Conservation (phyloP, 1,284 basidiomycete genomes). For the Rhodotorula sp. region DNA sequence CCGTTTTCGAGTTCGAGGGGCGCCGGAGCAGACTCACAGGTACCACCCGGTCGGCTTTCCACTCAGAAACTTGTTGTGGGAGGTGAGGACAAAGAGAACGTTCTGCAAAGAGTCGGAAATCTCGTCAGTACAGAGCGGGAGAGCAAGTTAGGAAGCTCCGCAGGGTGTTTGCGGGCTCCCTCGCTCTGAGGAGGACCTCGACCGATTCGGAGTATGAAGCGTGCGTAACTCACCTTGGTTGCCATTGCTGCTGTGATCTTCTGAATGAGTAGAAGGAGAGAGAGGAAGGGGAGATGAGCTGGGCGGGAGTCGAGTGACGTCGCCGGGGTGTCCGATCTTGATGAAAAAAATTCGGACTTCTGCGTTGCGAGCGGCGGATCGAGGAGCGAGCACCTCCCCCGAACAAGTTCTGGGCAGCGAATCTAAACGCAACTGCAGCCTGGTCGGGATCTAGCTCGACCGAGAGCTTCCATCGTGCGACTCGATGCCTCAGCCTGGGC, state of each 20-base stretch:
- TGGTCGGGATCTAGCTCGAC: neutral
- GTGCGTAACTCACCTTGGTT: conserved; percentile 6
- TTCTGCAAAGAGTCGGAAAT: conserved; percentile 1
- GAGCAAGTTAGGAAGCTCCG: neutral
- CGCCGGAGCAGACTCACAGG: conserved; percentile 9
- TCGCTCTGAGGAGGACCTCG: neutral
- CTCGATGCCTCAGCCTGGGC: neutral
- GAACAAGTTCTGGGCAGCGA: too few relatives aligned
- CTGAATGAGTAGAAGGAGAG: neutral
- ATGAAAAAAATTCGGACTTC: neutral
- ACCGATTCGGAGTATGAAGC: neutral
- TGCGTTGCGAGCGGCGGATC: neutral
- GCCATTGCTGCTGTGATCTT: conserved; percentile 1
- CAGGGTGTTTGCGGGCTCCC: neutral
- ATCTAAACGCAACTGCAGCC: neutral
- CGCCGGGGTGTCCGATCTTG: neutral
- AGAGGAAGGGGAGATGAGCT: neutral
- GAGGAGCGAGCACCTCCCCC: too few relatives aligned
- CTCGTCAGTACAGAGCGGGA: neutral
- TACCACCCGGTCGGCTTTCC: conserved; percentile 58
- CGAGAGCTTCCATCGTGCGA: neutral
- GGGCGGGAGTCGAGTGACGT: neutral
- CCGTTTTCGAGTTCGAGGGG: neutral
- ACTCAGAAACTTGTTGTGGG: conserved; percentile 62
- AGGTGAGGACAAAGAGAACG: conserved; percentile 73